Percentiles rank a stretch among this genome's conserved stretches.
These are phyloP conservation scores for Heterobasidion parviporum DNA, from an alignment of 1,284 basidiomycete species.

Conservation along the genomic window DNA sequence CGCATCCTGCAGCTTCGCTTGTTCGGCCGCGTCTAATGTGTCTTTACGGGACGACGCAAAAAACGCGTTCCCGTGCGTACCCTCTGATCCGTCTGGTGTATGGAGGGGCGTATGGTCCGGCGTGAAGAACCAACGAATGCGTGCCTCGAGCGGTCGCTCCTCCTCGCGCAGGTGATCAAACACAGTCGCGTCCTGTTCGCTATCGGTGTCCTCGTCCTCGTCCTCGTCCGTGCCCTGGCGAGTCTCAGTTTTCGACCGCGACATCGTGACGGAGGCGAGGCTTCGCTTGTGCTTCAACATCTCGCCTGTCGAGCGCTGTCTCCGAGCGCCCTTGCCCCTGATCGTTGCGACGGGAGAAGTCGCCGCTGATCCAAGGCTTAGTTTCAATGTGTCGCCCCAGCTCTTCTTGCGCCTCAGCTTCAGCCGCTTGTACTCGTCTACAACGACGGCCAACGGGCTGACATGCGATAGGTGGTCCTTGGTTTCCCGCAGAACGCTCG, in stretches of 20 bases:
- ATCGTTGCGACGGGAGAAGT: constrained; percentile 39
- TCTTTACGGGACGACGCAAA: constrained; percentile 1
- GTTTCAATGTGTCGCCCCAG: constrained; percentile 36
- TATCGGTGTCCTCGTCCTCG: constrained; percentile 50
- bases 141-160: constrained; percentile 53
- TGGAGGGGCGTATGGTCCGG: constrained; percentile 4
- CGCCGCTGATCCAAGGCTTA: constrained; percentile 2
- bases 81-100: background rate
- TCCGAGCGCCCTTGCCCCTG: constrained; percentile 7
- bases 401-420: constrained; percentile 26
- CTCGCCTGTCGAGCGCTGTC: background rate
- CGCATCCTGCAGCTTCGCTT: constrained; percentile 9
- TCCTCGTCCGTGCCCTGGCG: background rate
- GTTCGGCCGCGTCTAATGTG: constrained; percentile 19
- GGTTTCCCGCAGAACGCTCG: constrained; percentile 35
- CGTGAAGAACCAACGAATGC: constrained; percentile 35
- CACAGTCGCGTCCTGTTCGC: constrained; percentile 36
- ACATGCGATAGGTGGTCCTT: constrained; percentile 86
- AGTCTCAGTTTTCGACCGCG: background rate
- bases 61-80: background rate
- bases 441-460: constrained; percentile 83
- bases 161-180: constrained; percentile 41
- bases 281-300: background rate
- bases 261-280: background rate
- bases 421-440: constrained; percentile 40